Conservation (phyloP, 257 asterid species). For the Jasminum sambac region DNA sequence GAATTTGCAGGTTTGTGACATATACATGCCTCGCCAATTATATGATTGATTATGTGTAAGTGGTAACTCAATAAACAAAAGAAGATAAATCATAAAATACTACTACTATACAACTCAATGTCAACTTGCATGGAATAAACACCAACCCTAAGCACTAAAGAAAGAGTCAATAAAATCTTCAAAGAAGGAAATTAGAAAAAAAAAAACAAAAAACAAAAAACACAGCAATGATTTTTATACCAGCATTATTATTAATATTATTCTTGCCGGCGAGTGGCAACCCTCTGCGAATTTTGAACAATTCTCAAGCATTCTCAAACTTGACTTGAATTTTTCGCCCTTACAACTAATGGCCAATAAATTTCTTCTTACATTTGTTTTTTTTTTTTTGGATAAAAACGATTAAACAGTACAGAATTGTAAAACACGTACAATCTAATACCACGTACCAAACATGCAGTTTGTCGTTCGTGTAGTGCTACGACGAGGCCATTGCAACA, state of each 20-base stretch:
- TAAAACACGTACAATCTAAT: neutral
- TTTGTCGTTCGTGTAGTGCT: slow-evolving; percentile 51
- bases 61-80: slow-evolving; percentile 23
- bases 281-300: neutral
- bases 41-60: neutral
- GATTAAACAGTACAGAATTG: neutral
- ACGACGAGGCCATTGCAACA: slow-evolving; percentile 52
- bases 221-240: slow-evolving; percentile 1
- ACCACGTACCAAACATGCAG: slow-evolving; percentile 14
- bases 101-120: neutral
- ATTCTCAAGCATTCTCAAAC: neutral
- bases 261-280: neutral
- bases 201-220: neutral
- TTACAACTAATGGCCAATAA: neutral
- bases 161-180: slow-evolving; percentile 10
- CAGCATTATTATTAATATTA: slow-evolving; percentile 18
- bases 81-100: neutral
- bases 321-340: neutral
- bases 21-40: too few species aligned
- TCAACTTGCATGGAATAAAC: slow-evolving; percentile 36
- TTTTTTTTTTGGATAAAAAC: neutral
- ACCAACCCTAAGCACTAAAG: slow-evolving; percentile 27
- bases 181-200: too few species aligned
- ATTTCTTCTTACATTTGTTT: neutral
- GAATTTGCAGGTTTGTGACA: too few species aligned